Conservation (phyloP, 495 filamentous ascomycete genomes). For the Glarea lozoyensis region DNA sequence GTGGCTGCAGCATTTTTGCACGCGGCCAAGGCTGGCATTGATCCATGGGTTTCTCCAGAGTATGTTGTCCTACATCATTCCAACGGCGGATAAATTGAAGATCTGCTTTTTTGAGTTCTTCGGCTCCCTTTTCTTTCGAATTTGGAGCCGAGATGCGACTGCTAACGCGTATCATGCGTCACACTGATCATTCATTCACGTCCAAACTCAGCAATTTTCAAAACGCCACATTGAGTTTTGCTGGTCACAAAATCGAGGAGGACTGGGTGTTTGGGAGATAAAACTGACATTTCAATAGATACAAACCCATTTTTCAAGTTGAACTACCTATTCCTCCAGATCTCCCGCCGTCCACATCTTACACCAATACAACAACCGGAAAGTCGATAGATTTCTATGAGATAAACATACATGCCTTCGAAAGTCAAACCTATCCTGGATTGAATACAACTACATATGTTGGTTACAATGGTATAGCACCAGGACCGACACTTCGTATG, state of each 20-base stretch:
- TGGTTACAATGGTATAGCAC: conserved; percentile 45
- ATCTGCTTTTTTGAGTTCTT: no score
- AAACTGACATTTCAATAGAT: conserved; percentile 19
- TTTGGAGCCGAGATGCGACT: no score
- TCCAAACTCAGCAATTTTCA: no score
- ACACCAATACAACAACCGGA: background rate
- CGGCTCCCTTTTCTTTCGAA: no score
- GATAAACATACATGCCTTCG: conserved; percentile 36
- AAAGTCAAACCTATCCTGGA: conserved; percentile 36
- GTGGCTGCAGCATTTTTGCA: background rate
- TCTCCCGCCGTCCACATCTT: conserved; percentile 24
- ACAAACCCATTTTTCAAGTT: conserved; percentile 36
- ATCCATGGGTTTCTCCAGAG: background rate
- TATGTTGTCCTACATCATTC: background rate
- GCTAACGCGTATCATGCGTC: no score
- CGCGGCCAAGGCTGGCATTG: background rate
- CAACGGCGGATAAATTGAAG: no score
- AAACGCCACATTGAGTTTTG: no score
- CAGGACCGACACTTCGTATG: conserved; percentile 40
- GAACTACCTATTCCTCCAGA: conserved; percentile 40
- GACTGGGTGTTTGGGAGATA: no score
- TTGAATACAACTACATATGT: conserved; percentile 34
- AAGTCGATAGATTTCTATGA: conserved; percentile 36
- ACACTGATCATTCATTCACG: no score
- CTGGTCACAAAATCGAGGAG: no score